Conservation (phyloP, 2,329 filamentous ascomycete species). For the Exophiala alcalophila region DNA sequence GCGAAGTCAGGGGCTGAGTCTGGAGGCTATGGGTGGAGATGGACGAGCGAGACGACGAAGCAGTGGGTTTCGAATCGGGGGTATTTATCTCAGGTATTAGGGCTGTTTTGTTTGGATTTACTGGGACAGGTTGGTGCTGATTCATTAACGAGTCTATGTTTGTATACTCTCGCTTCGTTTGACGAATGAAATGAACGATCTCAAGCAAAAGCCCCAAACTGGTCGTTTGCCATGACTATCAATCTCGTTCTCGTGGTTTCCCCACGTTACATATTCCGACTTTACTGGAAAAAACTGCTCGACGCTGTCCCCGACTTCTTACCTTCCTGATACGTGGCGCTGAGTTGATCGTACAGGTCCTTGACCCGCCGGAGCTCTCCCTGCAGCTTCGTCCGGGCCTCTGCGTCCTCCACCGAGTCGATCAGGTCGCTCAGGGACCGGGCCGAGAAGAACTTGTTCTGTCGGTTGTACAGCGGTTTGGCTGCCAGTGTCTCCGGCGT, state of each 20-base stretch:
- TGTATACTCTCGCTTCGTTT: no score
- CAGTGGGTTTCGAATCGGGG: slow-evolving; percentile 2
- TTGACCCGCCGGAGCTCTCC: slow-evolving; percentile 51
- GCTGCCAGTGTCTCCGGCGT: slow-evolving; percentile 38
- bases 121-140: no score
- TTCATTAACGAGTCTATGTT: no score
- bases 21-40: slow-evolving; percentile 1
- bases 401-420: slow-evolving; percentile 37
- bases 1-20: slow-evolving; percentile 3
- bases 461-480: slow-evolving; percentile 53
- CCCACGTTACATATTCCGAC: no score
- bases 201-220: no score
- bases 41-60: not conserved
- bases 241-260: no score
- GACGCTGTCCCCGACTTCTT: slow-evolving; percentile 36
- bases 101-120: no score
- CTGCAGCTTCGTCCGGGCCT: slow-evolving; percentile 37
- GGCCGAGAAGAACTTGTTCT: slow-evolving; percentile 54
- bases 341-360: slow-evolving; percentile 47
- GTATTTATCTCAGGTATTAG: slow-evolving; percentile 14
- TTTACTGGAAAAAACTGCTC: slow-evolving; percentile 24
- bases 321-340: slow-evolving; percentile 50
- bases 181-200: no score
- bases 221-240: no score
- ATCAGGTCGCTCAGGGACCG: slow-evolving; percentile 23